phyloP scores from a whole-genome alignment of 164 flowering plant species.

The Warburgia ugandensis region DNA sequence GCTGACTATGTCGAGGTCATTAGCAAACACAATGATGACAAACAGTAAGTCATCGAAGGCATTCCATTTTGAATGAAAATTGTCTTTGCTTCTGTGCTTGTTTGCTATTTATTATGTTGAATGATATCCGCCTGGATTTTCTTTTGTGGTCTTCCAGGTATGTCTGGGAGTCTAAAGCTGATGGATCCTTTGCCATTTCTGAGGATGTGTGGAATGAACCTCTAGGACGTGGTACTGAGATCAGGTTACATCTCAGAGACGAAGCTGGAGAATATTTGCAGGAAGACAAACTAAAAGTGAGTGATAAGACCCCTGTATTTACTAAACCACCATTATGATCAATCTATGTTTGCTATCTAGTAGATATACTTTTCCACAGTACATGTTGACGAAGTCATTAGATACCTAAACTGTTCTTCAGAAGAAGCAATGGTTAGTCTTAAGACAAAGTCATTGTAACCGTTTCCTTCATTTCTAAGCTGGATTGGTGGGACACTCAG shows the following conservation, averaged over 20 bases:
- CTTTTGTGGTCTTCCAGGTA: conserved; percentile 38
- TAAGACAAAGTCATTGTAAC: no score
- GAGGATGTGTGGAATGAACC: conserved; percentile 95
- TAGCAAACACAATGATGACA: conserved; percentile 96
- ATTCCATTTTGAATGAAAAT: background rate
- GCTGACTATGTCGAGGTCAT: conserved; percentile 97
- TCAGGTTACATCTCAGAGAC: conserved; percentile 78
- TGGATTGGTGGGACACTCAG: no score
- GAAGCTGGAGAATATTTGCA: conserved; percentile 95
- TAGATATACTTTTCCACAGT: no score
- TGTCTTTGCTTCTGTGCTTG: background rate
- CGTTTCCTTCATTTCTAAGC: no score
- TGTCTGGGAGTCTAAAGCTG: conserved; percentile 99
- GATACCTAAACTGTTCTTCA: no score
- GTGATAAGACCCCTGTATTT: conserved; percentile 3
- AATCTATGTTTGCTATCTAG: background rate
- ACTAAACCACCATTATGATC: background rate
- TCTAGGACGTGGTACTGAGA: conserved; percentile 96
- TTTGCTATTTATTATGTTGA: background rate
- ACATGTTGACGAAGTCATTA: no score
- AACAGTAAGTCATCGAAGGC: conserved; percentile 51
- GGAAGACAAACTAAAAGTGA: conserved; percentile 81
- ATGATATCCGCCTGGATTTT: background rate
- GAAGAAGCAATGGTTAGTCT: no score
- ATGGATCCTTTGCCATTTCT: conserved; percentile 92